phyloP scores from a whole-genome alignment of 768 basidiomycete species.

The Pleurotus eryngii region DNA sequence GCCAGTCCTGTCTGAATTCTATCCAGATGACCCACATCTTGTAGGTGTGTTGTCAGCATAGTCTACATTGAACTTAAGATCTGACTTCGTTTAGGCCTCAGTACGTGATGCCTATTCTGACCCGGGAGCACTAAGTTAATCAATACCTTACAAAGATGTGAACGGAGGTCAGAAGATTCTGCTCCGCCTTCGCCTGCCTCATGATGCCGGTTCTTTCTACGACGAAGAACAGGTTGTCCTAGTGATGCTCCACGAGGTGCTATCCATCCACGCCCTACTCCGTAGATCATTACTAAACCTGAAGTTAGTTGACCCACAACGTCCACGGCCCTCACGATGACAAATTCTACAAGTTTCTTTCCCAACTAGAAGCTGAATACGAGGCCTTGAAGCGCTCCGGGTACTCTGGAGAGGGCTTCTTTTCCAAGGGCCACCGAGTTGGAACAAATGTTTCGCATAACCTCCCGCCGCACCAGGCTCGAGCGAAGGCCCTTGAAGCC shows the following conservation, averaged over 20 bases:
- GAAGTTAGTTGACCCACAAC: constrained; percentile 75
- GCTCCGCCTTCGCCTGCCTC: constrained; percentile 72
- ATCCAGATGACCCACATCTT: constrained; percentile 68
- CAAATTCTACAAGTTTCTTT: constrained; percentile 71
- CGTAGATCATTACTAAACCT: neutral
- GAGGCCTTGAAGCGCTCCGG: constrained; percentile 75
- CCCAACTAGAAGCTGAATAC: constrained; percentile 80
- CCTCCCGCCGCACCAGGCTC: constrained; percentile 61
- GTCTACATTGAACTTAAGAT: neutral
- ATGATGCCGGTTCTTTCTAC: constrained; percentile 65
- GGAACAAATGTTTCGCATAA: constrained; percentile 69
- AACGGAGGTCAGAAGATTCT: constrained; percentile 83
- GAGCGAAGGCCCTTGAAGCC: constrained; percentile 67
- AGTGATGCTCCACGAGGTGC: constrained; percentile 90
- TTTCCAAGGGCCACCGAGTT: constrained; percentile 65
- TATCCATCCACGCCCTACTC: constrained; percentile 1
- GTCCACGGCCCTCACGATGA: constrained; percentile 90
- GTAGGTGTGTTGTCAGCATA: constrained; percentile 49
- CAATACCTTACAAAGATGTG: constrained; percentile 44
- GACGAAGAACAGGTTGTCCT: constrained; percentile 73
- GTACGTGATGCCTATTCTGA: constrained; percentile 23
- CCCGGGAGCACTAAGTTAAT: neutral
- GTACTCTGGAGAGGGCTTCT: constrained; percentile 91
- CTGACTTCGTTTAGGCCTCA: constrained; percentile 26
- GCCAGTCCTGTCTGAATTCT: constrained; percentile 83